Base-by-base conservation (phyloP, 225 moss, liverwort and hornwort genomes). In the Bryoerythrophyllum caledonicum region DNA sequence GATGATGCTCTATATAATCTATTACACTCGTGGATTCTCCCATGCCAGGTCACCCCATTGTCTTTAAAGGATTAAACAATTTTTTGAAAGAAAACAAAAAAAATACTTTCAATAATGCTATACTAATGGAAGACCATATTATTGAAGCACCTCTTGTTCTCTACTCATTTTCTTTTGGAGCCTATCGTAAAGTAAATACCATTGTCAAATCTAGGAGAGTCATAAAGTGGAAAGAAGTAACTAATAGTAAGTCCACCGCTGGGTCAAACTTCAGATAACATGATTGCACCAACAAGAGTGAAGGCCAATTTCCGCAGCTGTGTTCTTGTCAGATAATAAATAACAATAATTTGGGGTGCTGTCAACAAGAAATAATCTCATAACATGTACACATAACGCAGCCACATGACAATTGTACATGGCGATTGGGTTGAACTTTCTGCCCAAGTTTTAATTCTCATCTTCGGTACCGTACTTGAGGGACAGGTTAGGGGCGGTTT, bases 231-330 rank as follows among this genome's bases (percentile, higher is more conserved):
- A 24, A 3, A 10, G 10, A 25, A 12, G 12, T 19, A 34, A 35
- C 40, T 7, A 52, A 34, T 53, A 49, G 8, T 14, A 38, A 56
- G 55, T 25, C 37, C 38, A 37, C 1, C 2, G 16, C 16, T 25
- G 24, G 69, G 70, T 70, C 70, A 70, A 70, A 70, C 70, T 70
- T 56, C 38, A 17, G 34, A 8, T 25, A 10, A 1, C 40, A 40
- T 24, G 56, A 55, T 25, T 40, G 6, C 25, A 25, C 25, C 56
- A 56, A 56, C 25, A 10, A 38, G 17, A 38, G 37, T 70, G 16
- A 70, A 55, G 37, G 38, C 38, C 37, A 56, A 9, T 5, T 24
- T 54, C 35, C 16, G 68, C 68, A 51, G 13, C n/a, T 51, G 52
- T 4, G 55, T 23, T 37, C 38, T 24, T 56, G 56, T 70, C 56